Base-by-base conservation (phyloP, 257 asterid species). In the Solanum stenotomum region DNA sequence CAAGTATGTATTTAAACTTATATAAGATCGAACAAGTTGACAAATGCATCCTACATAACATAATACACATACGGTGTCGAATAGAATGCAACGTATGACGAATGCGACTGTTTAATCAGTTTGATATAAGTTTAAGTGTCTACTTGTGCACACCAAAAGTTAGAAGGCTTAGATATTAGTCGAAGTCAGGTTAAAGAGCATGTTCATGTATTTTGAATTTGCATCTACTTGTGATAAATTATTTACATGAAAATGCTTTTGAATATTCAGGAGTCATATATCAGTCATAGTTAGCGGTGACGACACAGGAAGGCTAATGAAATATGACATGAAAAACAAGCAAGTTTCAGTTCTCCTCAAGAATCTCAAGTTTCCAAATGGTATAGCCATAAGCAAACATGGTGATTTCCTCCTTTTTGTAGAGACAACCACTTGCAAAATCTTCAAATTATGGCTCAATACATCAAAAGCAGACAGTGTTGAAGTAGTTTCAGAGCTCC, bases 291-390 rank as follows among this genome's bases (percentile, higher is more conserved):
- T 94, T 0, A 93, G 92, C 2, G 93, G 95, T 11, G 98, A 95
- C 87, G 88, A 87, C 22, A 89, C 95, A 0, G 98, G 99, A 37
- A 91, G 98, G 34, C 79, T 95, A 37, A 81, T 95, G 91, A 94
- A 94, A 88, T 93, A 89, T 84, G 95, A 96, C 23, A 92, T 92
- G 2, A 59, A 68, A 29, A 92, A 87, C 2, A 89, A 91, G 2
- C 65, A 94, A 89, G 89, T 93, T 0, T 89, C 92, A 3, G 27
- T 92, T 46, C 90, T 95, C 22, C 59, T 94, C 6, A 40, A 92
- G 83, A 89, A 88, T 31, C 94, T 96, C 85, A 90, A 31, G 88
- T 96, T 95, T 65, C 96, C 99, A 35, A 96, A 96, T 89, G 99
- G 98, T n/a, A 93, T 95, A 33, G 93, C 97, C 10, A 52, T 96